phyloP scores from a whole-genome alignment of 1,284 basidiomycete species.

The Microbotryum intermedium region DNA sequence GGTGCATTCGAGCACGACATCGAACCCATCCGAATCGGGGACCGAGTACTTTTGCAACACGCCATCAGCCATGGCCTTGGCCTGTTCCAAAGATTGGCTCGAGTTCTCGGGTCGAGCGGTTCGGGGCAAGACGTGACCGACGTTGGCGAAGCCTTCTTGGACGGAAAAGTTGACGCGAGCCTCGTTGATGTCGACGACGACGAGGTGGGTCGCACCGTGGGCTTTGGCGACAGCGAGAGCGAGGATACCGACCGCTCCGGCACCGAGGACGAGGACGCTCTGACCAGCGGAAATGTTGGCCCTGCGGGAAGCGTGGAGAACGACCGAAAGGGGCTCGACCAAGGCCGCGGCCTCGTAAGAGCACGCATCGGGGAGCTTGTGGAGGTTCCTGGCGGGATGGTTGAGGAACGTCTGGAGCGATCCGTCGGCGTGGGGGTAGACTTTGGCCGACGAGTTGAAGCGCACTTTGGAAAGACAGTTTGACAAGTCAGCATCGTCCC shows the following conservation, averaged over 20 bases:
- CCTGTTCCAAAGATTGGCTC: constrained; percentile 53
- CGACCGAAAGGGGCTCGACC: constrained; percentile 82
- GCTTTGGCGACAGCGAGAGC: constrained; percentile 44
- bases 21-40: constrained; percentile 62
- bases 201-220: constrained; percentile 31
- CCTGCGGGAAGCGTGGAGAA: constrained; percentile 71
- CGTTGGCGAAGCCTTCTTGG: constrained; percentile 63
- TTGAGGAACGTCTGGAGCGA: constrained; percentile 81
- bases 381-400: constrained; percentile 73
- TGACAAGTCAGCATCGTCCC: background rate
- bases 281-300: constrained; percentile 54
- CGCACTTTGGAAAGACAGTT: constrained; percentile 49
- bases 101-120: constrained; percentile 40
- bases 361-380: constrained; percentile 71
- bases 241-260: constrained; percentile 83
- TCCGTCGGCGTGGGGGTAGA: constrained; percentile 85
- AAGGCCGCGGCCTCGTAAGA: constrained; percentile 71
- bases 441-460: constrained; percentile 82
- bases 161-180: constrained; percentile 67
- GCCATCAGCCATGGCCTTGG: constrained; percentile 52
- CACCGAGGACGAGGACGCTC: constrained; percentile 77
- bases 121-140: constrained; percentile 57
- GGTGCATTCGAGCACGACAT: constrained; percentile 88
- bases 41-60: constrained; percentile 46
- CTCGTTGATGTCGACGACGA: constrained; percentile 46